Percentiles rank a stretch among this genome's conserved stretches.
These are phyloP conservation scores for Venturia asperata DNA, from an alignment of 2,329 filamentous ascomycete species.

Conservation along the genomic window DNA sequence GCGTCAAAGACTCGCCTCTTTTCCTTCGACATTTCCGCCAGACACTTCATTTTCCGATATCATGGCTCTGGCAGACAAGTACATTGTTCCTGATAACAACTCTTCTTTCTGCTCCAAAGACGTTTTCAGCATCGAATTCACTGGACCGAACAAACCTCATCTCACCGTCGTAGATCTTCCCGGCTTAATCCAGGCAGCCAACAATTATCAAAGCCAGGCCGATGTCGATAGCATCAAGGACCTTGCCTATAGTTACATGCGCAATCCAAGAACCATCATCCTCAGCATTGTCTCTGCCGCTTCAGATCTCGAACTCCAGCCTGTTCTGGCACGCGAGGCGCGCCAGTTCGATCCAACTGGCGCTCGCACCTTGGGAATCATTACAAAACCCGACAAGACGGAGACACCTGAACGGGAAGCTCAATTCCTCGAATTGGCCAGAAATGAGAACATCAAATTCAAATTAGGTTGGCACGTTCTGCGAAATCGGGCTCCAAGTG, in stretches of 20 bases:
- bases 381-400: constrained; percentile 38
- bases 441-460: constrained; percentile 29
- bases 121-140: constrained; percentile 28
- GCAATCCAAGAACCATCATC: constrained; percentile 39
- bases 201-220: constrained; percentile 39
- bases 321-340: constrained; percentile 25
- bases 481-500: constrained; percentile 29
- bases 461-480: constrained; percentile 35
- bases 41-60: constrained; percentile 16
- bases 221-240: constrained; percentile 42
- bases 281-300: constrained; percentile 39
- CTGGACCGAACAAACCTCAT: constrained; percentile 33
- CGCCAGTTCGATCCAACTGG: constrained; percentile 30
- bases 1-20: constrained; percentile 14
- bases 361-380: constrained; percentile 37
- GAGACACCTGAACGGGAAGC: constrained; percentile 24
- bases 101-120: constrained; percentile 22
- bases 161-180: constrained; percentile 52
- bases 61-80: constrained; percentile 13
- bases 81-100: constrained; percentile 14
- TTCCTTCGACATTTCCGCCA: constrained; percentile 13
- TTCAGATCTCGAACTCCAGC: constrained; percentile 37
- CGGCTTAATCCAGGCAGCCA: constrained; percentile 46
- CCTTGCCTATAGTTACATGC: constrained; percentile 40
- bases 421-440: constrained; percentile 27